These are phyloP conservation scores for Scedosporium aurantiacum DNA, from an alignment of 2,329 filamentous ascomycete species.

Conservation along the genomic window DNA sequence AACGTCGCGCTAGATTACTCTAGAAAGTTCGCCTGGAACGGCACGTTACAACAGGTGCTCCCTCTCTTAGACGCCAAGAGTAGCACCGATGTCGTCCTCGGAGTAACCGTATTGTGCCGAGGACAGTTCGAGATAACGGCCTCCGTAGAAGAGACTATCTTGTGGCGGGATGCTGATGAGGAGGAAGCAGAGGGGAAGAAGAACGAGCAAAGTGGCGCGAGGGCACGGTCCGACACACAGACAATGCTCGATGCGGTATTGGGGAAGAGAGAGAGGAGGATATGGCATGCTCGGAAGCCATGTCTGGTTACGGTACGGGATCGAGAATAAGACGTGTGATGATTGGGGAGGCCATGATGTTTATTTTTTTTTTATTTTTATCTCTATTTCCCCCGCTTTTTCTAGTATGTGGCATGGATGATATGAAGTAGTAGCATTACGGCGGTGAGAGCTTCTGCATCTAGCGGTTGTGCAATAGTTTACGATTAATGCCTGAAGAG, in stretches of 20 bases:
- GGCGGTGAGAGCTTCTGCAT: not conserved
- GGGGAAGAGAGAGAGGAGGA: constrained; percentile 47
- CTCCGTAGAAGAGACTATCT: constrained; percentile 66
- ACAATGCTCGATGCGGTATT: constrained; percentile 47
- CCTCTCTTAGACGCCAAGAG: constrained; percentile 49
- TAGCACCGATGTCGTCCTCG: constrained; percentile 51
- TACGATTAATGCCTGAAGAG: not conserved
- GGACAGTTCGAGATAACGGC: constrained; percentile 77
- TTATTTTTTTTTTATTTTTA: not conserved
- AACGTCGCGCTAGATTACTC: constrained; percentile 70
- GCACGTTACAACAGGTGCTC: constrained; percentile 65
- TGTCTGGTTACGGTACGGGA: constrained; percentile 38
- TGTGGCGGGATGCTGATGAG: constrained; percentile 29
- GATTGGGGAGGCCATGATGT: not conserved
- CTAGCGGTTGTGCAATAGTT: not conserved
- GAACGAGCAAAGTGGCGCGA: constrained; percentile 12
- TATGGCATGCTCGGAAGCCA: constrained; percentile 53
- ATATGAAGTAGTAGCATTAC: not conserved
- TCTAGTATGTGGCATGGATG: not conserved
- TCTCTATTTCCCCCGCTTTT: too few species aligned
- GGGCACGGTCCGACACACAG: constrained; percentile 41
- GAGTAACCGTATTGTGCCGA: constrained; percentile 63
- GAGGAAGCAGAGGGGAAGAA: constrained; percentile 16
- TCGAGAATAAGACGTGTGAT: not conserved
- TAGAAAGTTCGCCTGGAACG: constrained; percentile 75